Base-by-base conservation (phyloP, 306 rosid genomes). In the Pachyrhizus erosus region DNA sequence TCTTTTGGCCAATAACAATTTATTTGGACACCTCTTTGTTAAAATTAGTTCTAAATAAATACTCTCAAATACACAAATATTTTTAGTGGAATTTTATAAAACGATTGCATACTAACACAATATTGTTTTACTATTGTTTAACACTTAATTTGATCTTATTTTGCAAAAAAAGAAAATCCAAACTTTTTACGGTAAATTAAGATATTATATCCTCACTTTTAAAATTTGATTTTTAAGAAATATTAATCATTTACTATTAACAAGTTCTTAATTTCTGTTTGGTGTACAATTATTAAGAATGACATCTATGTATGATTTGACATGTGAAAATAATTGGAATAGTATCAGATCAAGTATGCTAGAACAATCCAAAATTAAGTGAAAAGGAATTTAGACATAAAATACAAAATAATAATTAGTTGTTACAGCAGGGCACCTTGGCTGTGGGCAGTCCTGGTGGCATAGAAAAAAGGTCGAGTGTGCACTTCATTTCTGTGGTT, bases 301-400 rank as follows among this genome's bases (percentile, higher is more conserved):
- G 64, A 15, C 31, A 49, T 31, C 15, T 62, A 46, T n/a, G n/a
- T 23, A 66, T 78, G 60, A 52, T 72, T 64, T 11, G 52, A 48
- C 79, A 65, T 54, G 37, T 73, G 71, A 69, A 73, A 65, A 84
- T 84, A 40, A 84, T 79, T 84, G 72, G 42, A 64, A 78, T 75
- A 64, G 60, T 10, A 77, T 62, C 34, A 23, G 70, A 83, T 71
- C 18, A 58, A 20, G 42, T 26, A 27, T 64, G 54, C 14, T 26
- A 79, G 43, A 78, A 49, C 45, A 79, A 24, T 55, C 70, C 79
- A 48, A 66, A 15, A 31, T 66, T 34, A 34, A 20, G 72, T 79
- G 27, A 79, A 79, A 52, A 51, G 20, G 76, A 78, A 84, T 64
- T 84, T 65, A 42, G 71, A 23, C 26, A 61, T 61, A 70, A 64